These are phyloP conservation scores for Biscutella laevigata DNA, from an alignment of 441 rosid species.

Conservation along the genomic window DNA sequence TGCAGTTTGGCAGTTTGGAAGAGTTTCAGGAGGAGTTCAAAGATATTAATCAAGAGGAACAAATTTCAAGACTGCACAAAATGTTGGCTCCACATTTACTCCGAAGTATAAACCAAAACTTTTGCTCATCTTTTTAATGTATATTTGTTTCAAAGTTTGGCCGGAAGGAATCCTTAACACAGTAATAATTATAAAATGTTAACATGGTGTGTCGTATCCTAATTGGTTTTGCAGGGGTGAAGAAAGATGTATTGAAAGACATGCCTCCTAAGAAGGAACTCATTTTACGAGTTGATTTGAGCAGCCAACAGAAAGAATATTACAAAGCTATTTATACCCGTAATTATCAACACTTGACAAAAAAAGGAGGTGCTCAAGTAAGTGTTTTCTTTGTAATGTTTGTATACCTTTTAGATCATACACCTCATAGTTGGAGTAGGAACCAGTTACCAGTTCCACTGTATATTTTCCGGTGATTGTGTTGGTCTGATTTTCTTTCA, in stretches of 20 bases:
- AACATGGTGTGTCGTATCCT: slow-evolving; percentile 11
- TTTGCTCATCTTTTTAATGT: not conserved
- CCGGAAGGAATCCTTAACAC: not conserved
- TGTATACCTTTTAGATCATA: slow-evolving; percentile 5
- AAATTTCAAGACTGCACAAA: slow-evolving; percentile 86
- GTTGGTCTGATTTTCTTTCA: slow-evolving; percentile 31
- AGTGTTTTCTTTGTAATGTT: slow-evolving; percentile 15
- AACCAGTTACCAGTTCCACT: not conserved
- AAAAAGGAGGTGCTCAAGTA: slow-evolving; percentile 96
- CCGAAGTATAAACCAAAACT: slow-evolving; percentile 48
- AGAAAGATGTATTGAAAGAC: slow-evolving; percentile 97
- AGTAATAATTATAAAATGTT: not conserved
- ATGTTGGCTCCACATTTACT: slow-evolving; percentile 98
- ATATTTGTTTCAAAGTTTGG: slow-evolving; percentile 1
- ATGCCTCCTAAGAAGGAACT: slow-evolving; percentile 99
- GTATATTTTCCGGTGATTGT: slow-evolving; percentile 12
- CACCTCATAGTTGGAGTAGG: slow-evolving; percentile 17
- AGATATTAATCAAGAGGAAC: slow-evolving; percentile 99
- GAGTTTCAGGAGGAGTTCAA: slow-evolving; percentile 97
- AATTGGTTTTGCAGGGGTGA: slow-evolving; percentile 63
- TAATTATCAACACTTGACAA: slow-evolving; percentile 84
- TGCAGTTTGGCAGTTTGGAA: slow-evolving; percentile 90
- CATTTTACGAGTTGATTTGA: slow-evolving; percentile 86
- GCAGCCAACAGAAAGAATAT: slow-evolving; percentile 89
- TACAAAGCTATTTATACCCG: slow-evolving; percentile 96